Conservation (phyloP, 148 eudicot species). For the Fagopyrum homotropicum region DNA sequence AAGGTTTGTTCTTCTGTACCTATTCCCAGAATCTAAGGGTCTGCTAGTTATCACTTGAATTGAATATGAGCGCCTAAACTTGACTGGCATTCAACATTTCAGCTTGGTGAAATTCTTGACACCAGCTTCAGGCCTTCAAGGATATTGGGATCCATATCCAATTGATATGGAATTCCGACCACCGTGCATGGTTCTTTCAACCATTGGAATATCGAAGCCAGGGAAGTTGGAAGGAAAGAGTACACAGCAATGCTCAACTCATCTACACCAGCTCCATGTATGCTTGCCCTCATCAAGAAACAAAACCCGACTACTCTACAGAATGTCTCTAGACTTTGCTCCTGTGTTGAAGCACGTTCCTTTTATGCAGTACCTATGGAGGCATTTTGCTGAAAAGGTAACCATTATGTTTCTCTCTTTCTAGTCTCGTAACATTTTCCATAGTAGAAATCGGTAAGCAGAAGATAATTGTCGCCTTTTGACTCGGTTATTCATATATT, state of each 20-base stretch:
- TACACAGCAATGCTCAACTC: constrained; percentile 78
- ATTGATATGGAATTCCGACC: constrained; percentile 96
- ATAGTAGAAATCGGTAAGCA: background rate
- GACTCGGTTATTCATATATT: background rate
- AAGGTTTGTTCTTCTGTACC: constrained; percentile 33
- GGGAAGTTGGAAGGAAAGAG: constrained; percentile 89
- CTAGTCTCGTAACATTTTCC: background rate
- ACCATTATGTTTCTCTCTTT: background rate
- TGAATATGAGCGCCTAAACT: background rate
- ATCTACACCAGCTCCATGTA: constrained; percentile 95
- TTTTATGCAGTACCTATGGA: constrained; percentile 76
- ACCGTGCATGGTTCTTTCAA: constrained; percentile 95
- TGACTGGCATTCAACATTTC: constrained; percentile 14
- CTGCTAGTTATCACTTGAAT: background rate
- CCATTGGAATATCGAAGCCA: constrained; percentile 94
- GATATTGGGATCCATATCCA: constrained; percentile 96
- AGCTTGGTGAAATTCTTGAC: constrained; percentile 96
- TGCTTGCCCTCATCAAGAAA: constrained; percentile 77
- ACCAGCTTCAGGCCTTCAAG: constrained; percentile 79
- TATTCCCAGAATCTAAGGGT: background rate
- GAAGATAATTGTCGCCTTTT: background rate
- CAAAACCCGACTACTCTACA: constrained; percentile 81
- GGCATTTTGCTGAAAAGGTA: constrained; percentile 88
- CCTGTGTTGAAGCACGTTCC: constrained; percentile 79
- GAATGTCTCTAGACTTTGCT: constrained; percentile 97